Conservation (phyloP, 108 stramenopile genomes). For the Cyclotella baltica region DNA sequence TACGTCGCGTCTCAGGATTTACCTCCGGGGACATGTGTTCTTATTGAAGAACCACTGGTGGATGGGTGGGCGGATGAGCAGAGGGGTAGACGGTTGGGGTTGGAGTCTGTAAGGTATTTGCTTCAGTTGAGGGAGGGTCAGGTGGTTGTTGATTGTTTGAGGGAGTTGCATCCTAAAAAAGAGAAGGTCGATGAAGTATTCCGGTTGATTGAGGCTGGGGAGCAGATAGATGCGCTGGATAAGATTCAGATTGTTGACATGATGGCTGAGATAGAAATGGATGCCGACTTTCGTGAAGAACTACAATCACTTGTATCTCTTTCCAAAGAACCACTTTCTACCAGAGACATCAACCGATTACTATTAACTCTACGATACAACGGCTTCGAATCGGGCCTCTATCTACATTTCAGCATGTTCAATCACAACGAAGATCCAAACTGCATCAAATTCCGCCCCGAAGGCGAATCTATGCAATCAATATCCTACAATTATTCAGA, state of each 20-base stretch:
- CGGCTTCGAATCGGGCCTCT: constrained; percentile 82
- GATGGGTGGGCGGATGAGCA: constrained; percentile 75
- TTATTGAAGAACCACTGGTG: constrained; percentile 74
- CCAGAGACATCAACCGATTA: constrained; percentile 64
- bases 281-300: constrained; percentile 24
- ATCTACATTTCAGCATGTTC: constrained; percentile 81
- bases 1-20: constrained; percentile 65
- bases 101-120: constrained; percentile 68
- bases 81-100: constrained; percentile 60
- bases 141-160: constrained; percentile 60
- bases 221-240: constrained; percentile 33
- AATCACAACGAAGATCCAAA: constrained; percentile 83
- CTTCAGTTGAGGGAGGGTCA: constrained; percentile 47
- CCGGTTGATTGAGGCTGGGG: constrained; percentile 10
- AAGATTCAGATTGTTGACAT: constrained; percentile 63
- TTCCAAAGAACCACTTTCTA: constrained; percentile 36
- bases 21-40: constrained; percentile 72
- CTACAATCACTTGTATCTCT: constrained; percentile 48
- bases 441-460: constrained; percentile 77
- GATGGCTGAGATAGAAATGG: constrained; percentile 49
- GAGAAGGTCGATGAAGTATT: constrained; percentile 54
- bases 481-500: constrained; percentile 63
- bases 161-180: constrained; percentile 80
- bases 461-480: constrained; percentile 1
- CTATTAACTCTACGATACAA: constrained; percentile 82